These are phyloP conservation scores for Wallacemonas sp. DNA, from an alignment of 208 protist genomes.

Conservation along the genomic window DNA sequence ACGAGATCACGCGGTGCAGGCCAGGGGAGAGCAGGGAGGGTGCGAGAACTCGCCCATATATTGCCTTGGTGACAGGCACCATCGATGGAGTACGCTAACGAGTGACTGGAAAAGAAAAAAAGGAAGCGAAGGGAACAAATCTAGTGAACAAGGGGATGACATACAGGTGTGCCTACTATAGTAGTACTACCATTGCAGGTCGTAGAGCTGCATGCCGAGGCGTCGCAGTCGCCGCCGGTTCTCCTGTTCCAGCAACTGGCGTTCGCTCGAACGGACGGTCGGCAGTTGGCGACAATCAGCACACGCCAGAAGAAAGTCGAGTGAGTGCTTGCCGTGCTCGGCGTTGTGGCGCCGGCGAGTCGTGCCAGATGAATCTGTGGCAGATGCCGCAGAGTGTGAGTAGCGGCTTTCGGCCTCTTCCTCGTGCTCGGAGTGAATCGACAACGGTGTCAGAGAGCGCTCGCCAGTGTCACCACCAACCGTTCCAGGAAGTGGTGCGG, in stretches of 20 bases:
- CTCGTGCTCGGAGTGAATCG: constrained; percentile 3
- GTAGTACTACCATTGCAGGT: constrained; percentile 6
- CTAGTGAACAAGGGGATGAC: constrained; percentile 7
- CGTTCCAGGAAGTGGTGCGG: not conserved
- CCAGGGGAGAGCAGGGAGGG: no score
- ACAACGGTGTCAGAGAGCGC: not conserved
- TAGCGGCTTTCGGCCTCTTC: not conserved
- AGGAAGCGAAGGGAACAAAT: not conserved
- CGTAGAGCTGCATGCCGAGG: constrained; percentile 46
- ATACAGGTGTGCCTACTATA: not conserved
- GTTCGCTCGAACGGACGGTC: constrained; percentile 21
- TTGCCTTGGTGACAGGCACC: no score
- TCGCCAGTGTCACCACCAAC: not conserved
- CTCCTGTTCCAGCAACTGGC: constrained; percentile 23
- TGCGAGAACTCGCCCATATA: no score
- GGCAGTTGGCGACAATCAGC: constrained; percentile 28
- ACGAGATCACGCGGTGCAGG: no score
- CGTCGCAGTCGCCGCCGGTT: constrained; percentile 40
- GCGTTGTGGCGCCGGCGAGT: not conserved
- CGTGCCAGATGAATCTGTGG: not conserved
- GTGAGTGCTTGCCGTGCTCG: not conserved
- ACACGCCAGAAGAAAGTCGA: constrained; percentile 55
- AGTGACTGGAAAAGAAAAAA: constrained; percentile 11
- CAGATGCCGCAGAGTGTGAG: no score
- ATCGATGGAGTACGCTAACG: no score